These are phyloP conservation scores for Salvia splendens DNA, from an alignment of 257 asterid genomes.

Conservation along the genomic window DNA sequence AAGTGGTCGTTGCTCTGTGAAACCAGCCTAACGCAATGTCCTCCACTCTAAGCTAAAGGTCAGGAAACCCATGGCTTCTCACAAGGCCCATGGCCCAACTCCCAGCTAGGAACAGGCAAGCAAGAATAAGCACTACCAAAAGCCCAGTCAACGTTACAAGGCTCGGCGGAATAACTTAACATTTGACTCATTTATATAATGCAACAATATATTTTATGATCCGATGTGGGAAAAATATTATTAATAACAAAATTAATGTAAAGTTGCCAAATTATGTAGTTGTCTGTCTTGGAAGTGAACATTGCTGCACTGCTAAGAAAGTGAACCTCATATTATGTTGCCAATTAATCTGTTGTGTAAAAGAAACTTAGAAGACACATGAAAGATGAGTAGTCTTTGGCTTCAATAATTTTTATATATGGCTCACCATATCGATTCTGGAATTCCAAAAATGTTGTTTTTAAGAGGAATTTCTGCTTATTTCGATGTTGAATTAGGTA, in stretches of 20 bases:
- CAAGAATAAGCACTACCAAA: too few relatives aligned
- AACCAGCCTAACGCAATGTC: too few relatives aligned
- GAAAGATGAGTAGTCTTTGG: conserved; percentile 29
- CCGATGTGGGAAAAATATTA: too few relatives aligned
- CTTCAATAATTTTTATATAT: conserved; percentile 39
- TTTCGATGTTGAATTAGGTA: conserved; percentile 18
- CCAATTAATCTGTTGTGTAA: conserved; percentile 12
- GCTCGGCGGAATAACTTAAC: too few relatives aligned
- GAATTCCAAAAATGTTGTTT: conserved; percentile 27
- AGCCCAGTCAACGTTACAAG: background rate
- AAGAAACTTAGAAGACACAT: conserved; percentile 35
- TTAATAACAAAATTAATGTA: too few relatives aligned
- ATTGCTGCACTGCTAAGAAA: conserved; percentile 27
- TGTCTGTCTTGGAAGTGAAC: conserved; percentile 40
- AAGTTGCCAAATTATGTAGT: conserved; percentile 27
- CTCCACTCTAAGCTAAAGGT: too few relatives aligned
- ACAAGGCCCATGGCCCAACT: too few relatives aligned
- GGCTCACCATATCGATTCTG: conserved; percentile 21
- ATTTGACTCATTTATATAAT: background rate
- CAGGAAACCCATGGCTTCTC: too few relatives aligned
- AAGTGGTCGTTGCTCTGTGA: too few relatives aligned
- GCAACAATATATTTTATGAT: background rate
- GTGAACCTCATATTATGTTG: conserved; percentile 12
- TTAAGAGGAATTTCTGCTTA: conserved; percentile 26
- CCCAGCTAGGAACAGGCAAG: too few relatives aligned